phyloP scores from a whole-genome alignment of 2,329 filamentous ascomycete genomes.

The Coniosporium tulheliwenetii region DNA sequence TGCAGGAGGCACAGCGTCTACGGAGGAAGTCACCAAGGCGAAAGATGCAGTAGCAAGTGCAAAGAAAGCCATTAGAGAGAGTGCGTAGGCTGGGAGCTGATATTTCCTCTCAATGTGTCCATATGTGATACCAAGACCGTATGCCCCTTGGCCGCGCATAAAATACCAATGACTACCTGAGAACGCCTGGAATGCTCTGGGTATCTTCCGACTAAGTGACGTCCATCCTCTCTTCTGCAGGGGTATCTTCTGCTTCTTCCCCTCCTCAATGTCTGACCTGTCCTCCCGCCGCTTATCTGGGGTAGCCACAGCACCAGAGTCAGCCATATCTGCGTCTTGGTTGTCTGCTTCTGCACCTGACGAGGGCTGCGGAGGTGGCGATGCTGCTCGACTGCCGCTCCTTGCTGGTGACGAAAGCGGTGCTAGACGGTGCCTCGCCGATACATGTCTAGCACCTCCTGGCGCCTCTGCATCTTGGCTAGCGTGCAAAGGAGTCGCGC shows the following conservation, averaged over 20 bases:
- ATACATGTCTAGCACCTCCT: neutral
- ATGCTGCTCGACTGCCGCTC: slow-evolving; percentile 6
- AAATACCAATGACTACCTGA: too few species aligned
- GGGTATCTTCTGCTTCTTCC: neutral
- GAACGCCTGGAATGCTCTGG: too few species aligned
- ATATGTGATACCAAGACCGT: too few species aligned
- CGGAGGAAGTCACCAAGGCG: slow-evolving; percentile 29
- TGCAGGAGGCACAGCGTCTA: slow-evolving; percentile 17
- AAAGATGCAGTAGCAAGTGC: slow-evolving; percentile 24
- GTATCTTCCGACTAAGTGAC: slow-evolving; percentile 2
- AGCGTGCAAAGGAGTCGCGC: slow-evolving; percentile 22
- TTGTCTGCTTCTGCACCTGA: slow-evolving; percentile 4
- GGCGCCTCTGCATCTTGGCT: slow-evolving; percentile 14
- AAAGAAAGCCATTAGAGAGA: slow-evolving; percentile 22
- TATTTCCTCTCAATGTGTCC: too few species aligned
- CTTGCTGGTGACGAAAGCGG: neutral
- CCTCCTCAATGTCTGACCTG: slow-evolving; percentile 1
- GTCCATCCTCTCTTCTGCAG: slow-evolving; percentile 5
- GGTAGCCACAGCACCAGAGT: slow-evolving; percentile 7
- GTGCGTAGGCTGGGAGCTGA: slow-evolving; percentile 4
- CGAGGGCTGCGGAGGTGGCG: slow-evolving; percentile 6
- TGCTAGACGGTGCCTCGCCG: slow-evolving; percentile 1
- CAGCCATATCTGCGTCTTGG: slow-evolving; percentile 11
- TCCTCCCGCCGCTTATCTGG: slow-evolving; percentile 5
- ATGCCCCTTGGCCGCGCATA: too few species aligned